Evolutionary conservation across 2,329 filamentous ascomycete species (phyloP), one percentile per base, ranked within the genome.

Genomic region (Lojkania enalia): DNA sequence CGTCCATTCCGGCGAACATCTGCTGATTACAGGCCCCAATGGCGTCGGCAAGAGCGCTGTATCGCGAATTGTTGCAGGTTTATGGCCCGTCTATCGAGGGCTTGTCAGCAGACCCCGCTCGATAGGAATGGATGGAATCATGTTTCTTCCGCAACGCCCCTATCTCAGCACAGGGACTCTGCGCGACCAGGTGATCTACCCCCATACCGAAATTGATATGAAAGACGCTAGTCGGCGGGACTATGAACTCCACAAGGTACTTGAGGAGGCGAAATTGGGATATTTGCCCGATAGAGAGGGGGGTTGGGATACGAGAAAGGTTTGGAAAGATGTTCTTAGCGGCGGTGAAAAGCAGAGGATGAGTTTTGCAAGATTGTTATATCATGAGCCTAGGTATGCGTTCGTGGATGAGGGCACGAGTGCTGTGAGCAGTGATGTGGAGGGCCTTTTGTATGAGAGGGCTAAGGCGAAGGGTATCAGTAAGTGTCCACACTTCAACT

Each of bases 261-360:
- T 99, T 3, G 88, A 96, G 44, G 87, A 88, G 39, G 91, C 91
- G 0, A 83, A 83, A 44, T 78, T 99, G 0, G 92, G 90, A 3
- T 97, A 99, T 69, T 79, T 99, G 1, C 88, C 90, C 1, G 84
- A 91, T 37, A 84, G 94, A 13, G 94, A 99, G 75, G 94, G 94
- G 29, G 94, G 94, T 12, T 97, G 90, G 90, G 90, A 99, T 64
- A 94, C 90, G 3, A 82, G 90, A 44, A 97, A 99, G 71, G 91
- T 96, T 66, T 99, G 94, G 94, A 96, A 97, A 73, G 92, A 97
- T 58, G 90, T 99, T 3, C 78, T 99, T n/a, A 92, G 87, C 54
- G 94, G 94, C 29, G 94, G 94, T 11, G 94, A 99, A 77, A 99
- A 99, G 75, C 94, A 99, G 74, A 80, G 94, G 16, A 89, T 99